Conservation (phyloP, 2,329 filamentous ascomycete genomes). For the Pseudogymnoascus sp. region DNA sequence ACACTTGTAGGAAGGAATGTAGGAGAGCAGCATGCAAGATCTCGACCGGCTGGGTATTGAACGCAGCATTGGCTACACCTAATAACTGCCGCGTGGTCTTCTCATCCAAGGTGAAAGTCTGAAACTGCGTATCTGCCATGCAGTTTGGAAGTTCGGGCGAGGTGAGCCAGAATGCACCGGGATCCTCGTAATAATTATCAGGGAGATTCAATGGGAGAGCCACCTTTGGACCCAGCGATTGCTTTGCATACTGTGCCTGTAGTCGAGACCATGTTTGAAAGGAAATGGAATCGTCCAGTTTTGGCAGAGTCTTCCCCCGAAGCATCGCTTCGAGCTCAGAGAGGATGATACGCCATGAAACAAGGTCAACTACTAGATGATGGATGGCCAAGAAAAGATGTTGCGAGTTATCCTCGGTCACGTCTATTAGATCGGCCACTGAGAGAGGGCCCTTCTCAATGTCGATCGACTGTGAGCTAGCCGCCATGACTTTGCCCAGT, state of each 20-base stretch:
- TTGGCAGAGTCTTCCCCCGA: background rate
- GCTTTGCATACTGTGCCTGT: constrained; percentile 26
- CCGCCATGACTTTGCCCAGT: constrained; percentile 15
- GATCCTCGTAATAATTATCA: background rate
- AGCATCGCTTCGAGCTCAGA: background rate
- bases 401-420: constrained; percentile 9
- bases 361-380: constrained; percentile 29
- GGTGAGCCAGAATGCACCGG: background rate
- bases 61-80: constrained; percentile 22
- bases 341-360: constrained; percentile 29
- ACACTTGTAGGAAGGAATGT: constrained; percentile 31
- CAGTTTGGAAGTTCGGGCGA: background rate
- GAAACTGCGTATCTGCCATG: constrained; percentile 19
- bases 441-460: constrained; percentile 16
- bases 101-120: constrained; percentile 40
- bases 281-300: constrained; percentile 18
- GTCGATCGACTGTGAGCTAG: constrained; percentile 25
- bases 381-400: constrained; percentile 19
- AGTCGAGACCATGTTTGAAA: constrained; percentile 32
- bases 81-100: constrained; percentile 26
- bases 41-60: constrained; percentile 34
- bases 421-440: constrained; percentile 19
- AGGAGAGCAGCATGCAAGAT: constrained; percentile 32
- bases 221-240: constrained; percentile 21
- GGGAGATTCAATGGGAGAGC: constrained; percentile 26